Evolutionary conservation across 345 rosid genomes (phyloP), one percentile per base, ranked within the genome.

Genomic region (Salix udensis): DNA sequence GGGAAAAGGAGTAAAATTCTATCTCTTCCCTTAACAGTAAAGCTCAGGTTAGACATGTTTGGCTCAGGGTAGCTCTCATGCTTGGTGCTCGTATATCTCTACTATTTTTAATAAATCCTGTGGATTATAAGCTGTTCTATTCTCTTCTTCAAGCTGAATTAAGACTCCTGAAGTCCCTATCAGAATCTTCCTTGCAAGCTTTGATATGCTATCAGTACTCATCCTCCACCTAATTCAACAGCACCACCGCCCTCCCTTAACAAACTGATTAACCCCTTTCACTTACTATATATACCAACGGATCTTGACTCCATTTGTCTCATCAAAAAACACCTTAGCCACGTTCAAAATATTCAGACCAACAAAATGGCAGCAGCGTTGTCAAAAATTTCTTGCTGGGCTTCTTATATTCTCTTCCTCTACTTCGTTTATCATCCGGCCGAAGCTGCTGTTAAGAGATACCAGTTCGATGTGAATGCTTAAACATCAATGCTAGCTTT

Each of bases 181-280:
- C 75, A 44, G 12, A 15, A 65, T 71, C 21, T 77, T 77, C 76
- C 80, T 77, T 65, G 50, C 64, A 71, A 77, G 80, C 66, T 50
- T 77, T 77, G 39, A 55, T 48, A 48, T 77, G 39, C 26, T 34
- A 16, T 6, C 58, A 16, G 23, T 7, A 37, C 44, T 4, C 21
- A 28, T 30, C 23, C 6, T 31, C 60, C n/a, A 76, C 79, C 75
- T 71, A 77, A 70, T 70, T 64, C 36, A 44, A 28, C 71, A 74
- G 14, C 77, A 34, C 70, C 70, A 46, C 77, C 64, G 4, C 40
- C 19, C 46, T n/a, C 67, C 24, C 12, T 28, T 67, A 76, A 76
- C 79, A 60, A 69, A 69, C 74, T 69, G 44, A 55, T 55, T 23
- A n/a, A 23, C 19, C 53, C 18, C 19, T 69, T 61, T 68, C 65